Percentiles rank a stretch among this genome's conserved stretches.
Evolutionary conservation across 306 rosid genomes (phyloP).

Genomic region (Cucurbita argyrosperma): DNA sequence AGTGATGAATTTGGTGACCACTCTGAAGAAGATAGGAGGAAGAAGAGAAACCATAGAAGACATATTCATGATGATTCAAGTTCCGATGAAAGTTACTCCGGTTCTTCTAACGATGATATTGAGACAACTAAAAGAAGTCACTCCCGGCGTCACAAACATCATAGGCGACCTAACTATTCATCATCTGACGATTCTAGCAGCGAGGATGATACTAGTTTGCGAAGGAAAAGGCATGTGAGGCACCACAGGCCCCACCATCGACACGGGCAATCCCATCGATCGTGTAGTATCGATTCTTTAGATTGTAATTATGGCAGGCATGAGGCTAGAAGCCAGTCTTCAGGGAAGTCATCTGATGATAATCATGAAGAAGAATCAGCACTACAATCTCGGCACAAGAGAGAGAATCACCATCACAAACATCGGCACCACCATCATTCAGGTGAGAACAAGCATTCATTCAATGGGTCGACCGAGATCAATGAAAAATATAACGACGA

Average conservation of each 20-base stretch:
- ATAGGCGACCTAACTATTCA: constrained; percentile 15
- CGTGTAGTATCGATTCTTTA: constrained; percentile 31
- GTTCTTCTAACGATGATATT: constrained; percentile 28
- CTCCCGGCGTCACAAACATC: constrained; percentile 39
- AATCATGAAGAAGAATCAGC: constrained; percentile 21
- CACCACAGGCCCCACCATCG: constrained; percentile 38
- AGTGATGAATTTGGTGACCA: constrained; percentile 28
- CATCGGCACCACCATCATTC: constrained; percentile 16
- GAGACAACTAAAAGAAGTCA: constrained; percentile 22
- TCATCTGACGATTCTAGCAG: constrained; percentile 23
- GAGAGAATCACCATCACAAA: constrained; percentile 21
- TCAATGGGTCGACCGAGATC: neutral
- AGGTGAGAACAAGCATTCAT: constrained; percentile 18
- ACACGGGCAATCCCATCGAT: constrained; percentile 6
- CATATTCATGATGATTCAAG: constrained; percentile 24
- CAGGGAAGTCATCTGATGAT: constrained; percentile 41
- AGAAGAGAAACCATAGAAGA: constrained; percentile 39
- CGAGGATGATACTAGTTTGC: constrained; percentile 21
- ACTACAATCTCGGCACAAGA: constrained; percentile 19
- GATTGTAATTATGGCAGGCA: constrained; percentile 24
- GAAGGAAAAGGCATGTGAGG: constrained; percentile 23
- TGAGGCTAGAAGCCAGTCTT: constrained; percentile 25
- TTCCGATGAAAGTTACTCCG: constrained; percentile 36
- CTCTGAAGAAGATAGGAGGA: constrained; percentile 48
- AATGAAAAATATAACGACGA: neutral